phyloP scores from a whole-genome alignment of 352 stramenopile genomes.

The Pythium brachiatum region DNA sequence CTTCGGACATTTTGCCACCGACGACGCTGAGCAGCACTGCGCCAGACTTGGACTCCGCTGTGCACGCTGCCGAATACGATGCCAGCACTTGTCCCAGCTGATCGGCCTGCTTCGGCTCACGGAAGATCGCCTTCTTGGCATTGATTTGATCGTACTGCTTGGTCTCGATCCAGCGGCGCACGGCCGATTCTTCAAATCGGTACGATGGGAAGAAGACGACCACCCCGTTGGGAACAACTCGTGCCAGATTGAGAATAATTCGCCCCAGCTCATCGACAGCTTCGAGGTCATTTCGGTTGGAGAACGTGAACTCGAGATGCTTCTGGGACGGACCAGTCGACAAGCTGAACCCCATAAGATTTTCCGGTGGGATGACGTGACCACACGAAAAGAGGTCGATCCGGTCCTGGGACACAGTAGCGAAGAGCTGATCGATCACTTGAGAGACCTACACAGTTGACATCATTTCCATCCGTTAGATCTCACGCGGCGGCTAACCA shows the following conservation, averaged over 20 bases:
- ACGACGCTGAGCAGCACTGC: slow-evolving; percentile 96
- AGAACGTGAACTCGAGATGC: slow-evolving; percentile 95
- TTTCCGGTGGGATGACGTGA: slow-evolving; percentile 96
- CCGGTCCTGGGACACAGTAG: slow-evolving; percentile 47
- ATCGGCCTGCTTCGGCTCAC: slow-evolving; percentile 92
- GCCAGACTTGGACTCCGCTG: slow-evolving; percentile 28
- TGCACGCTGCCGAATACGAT: slow-evolving; percentile 79
- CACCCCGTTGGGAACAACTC: slow-evolving; percentile 91
- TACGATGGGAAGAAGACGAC: slow-evolving; percentile 99
- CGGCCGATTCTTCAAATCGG: slow-evolving; percentile 90
- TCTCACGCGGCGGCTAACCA: not conserved
- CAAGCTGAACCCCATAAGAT: slow-evolving; percentile 85
- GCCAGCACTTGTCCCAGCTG: slow-evolving; percentile 89
- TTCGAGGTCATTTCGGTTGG: slow-evolving; percentile 58
- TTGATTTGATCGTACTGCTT: slow-evolving; percentile 82
- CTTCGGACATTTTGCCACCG: slow-evolving; percentile 99
- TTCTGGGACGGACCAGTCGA: slow-evolving; percentile 79
- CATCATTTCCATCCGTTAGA: not conserved
- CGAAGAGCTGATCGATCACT: slow-evolving; percentile 95
- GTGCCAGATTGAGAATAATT: slow-evolving; percentile 90
- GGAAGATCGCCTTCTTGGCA: slow-evolving; percentile 90
- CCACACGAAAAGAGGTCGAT: slow-evolving; percentile 97
- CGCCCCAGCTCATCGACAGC: slow-evolving; percentile 94
- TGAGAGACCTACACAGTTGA: slow-evolving; percentile 59
- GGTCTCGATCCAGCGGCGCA: slow-evolving; percentile 85